Base-by-base conservation (phyloP, 2,329 filamentous ascomycete genomes). In the Talaromyces sp. region DNA sequence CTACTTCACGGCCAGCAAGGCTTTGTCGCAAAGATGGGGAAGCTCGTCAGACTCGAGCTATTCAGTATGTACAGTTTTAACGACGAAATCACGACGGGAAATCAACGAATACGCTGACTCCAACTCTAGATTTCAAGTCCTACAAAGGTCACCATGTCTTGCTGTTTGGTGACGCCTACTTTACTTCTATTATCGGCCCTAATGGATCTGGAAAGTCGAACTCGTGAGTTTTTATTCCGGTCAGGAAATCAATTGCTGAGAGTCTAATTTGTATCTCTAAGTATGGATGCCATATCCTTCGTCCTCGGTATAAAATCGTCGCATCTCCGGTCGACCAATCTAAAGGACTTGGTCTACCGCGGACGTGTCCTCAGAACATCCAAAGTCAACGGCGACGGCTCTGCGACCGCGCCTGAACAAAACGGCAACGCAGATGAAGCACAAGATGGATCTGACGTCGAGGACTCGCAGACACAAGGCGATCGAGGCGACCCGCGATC, bases 191-290 rank as follows among this genome's bases (percentile, higher is more conserved):
- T 70, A 97, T 99, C 70, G 94, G 95, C 5, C 94, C 94, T 72
- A 99, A 99, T 92, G 94, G 94, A 80, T 97, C 94, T 36, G 94
- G 94, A 64, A 99, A 99, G 76, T 99, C 94, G 19, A 99, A 99
- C 74, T 96, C 92, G 89, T 93, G 86, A 80, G 50, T 33, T 7
- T 21, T 17, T 1, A 40, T 9, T 15, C 13, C 21, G 19, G 9
- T 22, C 3, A 17, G 15, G 22, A 10, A 37, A n/a, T 10, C 9
- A 10, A 11, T 25, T 21, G 17, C 5, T 1, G 13, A 25, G 2
- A 19, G 3, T 25, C 19, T 51, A 22, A 40, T 19, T 19, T 37
- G 25, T 36, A n/a, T n/a, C 6, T 45, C 21, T 4, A 68, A 95
- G 90, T 60, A 99, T 99, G 94, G 94, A 99, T 73, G 94, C 94